Base-by-base conservation (phyloP, 768 basidiomycete genomes). In the Hygrocybe punicea region DNA sequence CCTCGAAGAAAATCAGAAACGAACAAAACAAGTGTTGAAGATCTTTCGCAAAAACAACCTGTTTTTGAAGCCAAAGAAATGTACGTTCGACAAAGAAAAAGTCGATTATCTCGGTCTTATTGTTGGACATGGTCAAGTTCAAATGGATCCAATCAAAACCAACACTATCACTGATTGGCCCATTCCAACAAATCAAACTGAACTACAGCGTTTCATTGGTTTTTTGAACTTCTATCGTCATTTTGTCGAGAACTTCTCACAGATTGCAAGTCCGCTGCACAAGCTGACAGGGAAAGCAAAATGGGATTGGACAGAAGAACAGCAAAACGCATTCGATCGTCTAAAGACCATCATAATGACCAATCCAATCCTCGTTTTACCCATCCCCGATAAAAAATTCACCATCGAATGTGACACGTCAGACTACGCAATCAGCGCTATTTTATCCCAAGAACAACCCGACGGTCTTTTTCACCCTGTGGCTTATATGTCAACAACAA, bases 181-280 rank as follows among this genome's bases (percentile, higher is more conserved):
- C 47, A 56, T 63, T 56, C 16, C 58, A 25, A 51, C 14, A 6
- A 66, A 40, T 14, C 54, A 68, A n/a, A 62, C 62, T 29, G 60
- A 72, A 17, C 40, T 73, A 0, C 71, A 67, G 53, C 59, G 60
- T 5, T 77, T 77, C 57, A 51, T 76, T 1, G 72, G 74, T 2
- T 74, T 76, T 57, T 61, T 67, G 1, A 75, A 75, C 64, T 77
- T 74, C 60, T 77, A 76, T 51, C 62, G 69, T 6, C 51, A 68
- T 1, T 77, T 76, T 58, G 73, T 77, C 19, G 17, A 61, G 23
- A 52, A 63, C 33, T 76, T 64, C n/a, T n/a, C n/a, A n/a, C n/a
- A n/a, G n/a, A n/a, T n/a, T n/a, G n/a, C n/a, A n/a, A n/a, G n/a
- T n/a, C n/a, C n/a, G n/a, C n/a, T n/a, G n/a, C n/a, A n/a, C n/a